phyloP scores from a whole-genome alignment of 768 basidiomycete genomes.

The Glaciozyma martinii region DNA sequence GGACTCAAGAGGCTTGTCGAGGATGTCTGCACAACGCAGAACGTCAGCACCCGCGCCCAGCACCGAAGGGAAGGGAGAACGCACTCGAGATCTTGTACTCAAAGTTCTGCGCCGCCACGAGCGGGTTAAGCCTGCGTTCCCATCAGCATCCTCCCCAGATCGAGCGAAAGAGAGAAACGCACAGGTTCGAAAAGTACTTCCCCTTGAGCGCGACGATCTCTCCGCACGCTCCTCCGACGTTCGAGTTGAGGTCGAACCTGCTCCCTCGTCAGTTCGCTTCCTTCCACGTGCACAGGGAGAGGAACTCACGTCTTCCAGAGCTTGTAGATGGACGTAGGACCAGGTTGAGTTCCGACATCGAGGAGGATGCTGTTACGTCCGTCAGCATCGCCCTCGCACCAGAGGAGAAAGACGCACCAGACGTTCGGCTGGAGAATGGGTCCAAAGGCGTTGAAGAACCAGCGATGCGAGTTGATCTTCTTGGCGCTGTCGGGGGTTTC shows the following conservation, averaged over 20 bases:
- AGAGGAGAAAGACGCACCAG: constrained; percentile 11
- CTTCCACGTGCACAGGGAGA: background rate
- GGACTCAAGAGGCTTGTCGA: constrained; percentile 47
- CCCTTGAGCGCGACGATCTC: constrained; percentile 70
- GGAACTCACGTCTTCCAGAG: constrained; percentile 67
- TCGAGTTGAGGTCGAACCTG: constrained; percentile 36
- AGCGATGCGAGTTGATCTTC: constrained; percentile 57
- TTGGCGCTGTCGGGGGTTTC: background rate
- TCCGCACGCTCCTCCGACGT: constrained; percentile 59
- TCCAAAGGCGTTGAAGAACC: constrained; percentile 95
- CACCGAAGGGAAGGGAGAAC: background rate
- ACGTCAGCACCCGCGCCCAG: background rate
- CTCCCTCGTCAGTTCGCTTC: too few species aligned
- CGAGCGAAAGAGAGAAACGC: background rate
- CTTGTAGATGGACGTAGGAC: constrained; percentile 78
- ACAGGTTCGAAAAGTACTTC: constrained; percentile 45
- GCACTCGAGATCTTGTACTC: constrained; percentile 71
- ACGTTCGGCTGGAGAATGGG: constrained; percentile 51
- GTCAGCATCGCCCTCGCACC: constrained; percentile 45
- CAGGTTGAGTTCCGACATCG: constrained; percentile 88
- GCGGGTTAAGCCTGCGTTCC: constrained; percentile 63
- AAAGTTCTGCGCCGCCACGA: constrained; percentile 84
- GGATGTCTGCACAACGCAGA: constrained; percentile 14
- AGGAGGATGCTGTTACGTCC: constrained; percentile 78
- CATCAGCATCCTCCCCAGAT: background rate